Evolutionary conservation across 192 early-diverging fungal genomes (phyloP), one percentile per base, ranked within the genome.

Genomic region (Diversispora eburnea): DNA sequence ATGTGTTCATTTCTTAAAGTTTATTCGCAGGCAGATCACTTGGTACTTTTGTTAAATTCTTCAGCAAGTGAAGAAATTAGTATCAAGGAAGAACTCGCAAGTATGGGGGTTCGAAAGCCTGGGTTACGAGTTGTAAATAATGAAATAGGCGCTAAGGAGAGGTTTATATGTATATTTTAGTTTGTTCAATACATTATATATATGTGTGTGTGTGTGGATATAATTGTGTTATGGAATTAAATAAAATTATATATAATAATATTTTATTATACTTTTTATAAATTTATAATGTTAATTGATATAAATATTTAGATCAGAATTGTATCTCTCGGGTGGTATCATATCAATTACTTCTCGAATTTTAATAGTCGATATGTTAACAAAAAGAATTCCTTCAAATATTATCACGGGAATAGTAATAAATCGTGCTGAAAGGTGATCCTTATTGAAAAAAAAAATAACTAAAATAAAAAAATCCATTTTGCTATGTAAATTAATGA

Each of bases 291-390:
- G 79, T 51, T 33, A 76, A 0, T 45, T 73, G 4, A 65, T 70
- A 65, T 70, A 22, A 43, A 63, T 43, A 43, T 15, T 42, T 59
- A 83, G 88, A 43, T 72, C 66, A 39, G 79, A 88, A 3, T 73
- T 95, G 47, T 98, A 98, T 78, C 80, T 88, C 2, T 74, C 77
- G 15, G 93, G 97, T 62, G 97, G 97, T 8, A 83, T 97, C 1
- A 79, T 99, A 56, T 87, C 92, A 3, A 84, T 93, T 46, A 94
- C 95, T 0, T 92, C 95, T 42, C 85, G 90, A 17, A 95, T 99
- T 47, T 74, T 99, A 3, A 89, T 95, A 6, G 93, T 96, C 20
- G 97, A 99, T 78, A 77, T 99, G 75, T 84, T 99, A 46, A 91
- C 89, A 72, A 83, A 86, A 20, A 73, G 90, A 12, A 84, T 96